Evolutionary conservation across 345 rosid genomes (phyloP), one percentile per base, ranked within the genome.

Genomic region (Angophora floribunda): DNA sequence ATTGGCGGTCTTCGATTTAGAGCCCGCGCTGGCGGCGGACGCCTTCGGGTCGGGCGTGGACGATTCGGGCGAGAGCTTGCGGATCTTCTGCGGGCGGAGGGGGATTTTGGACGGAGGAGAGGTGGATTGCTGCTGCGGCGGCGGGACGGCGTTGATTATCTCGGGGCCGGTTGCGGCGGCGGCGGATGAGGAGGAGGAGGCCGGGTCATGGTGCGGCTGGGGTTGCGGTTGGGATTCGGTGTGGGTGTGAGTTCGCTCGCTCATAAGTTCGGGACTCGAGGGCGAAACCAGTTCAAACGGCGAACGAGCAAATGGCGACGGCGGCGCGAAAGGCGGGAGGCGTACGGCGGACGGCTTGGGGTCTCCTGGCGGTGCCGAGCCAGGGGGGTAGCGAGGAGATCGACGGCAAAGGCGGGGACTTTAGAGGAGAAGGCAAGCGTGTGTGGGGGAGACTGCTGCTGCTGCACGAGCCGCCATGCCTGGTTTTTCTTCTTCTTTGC

Each of bases 61-160:
- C 53, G 91, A 41, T 85, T 93, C 96, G 21, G 96, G 97, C 21
- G 97, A 94, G 87, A 96, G 92, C 89, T 96, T 98, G 26, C 96
- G 95, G 90, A 95, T 90, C 92, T 97, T 95, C 24, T 97, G 95
- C 87, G 99, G 99, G 61, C n/a, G n/a, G n/a, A n/a, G n/a, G n/a
- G n/a, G n/a, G n/a, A n/a, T n/a, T n/a, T n/a, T n/a, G n/a, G n/a
- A n/a, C n/a, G n/a, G n/a, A n/a, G n/a, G n/a, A n/a, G n/a, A n/a
- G n/a, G n/a, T n/a, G n/a, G n/a, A n/a, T n/a, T n/a, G n/a, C n/a
- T n/a, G n/a, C n/a, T n/a, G n/a, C n/a, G n/a, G n/a, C 45, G 52
- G 90, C 91, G 90, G 89, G 88, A 86, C 89, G 89, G 86, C 28
- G 84, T 7, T 45, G 28, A 45, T 75, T 41, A 41, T 13, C 49